Evolutionary conservation across 2,329 filamentous ascomycete species (phyloP), one percentile per base, ranked within the genome.

Genomic region (Trichoderma sp.): DNA sequence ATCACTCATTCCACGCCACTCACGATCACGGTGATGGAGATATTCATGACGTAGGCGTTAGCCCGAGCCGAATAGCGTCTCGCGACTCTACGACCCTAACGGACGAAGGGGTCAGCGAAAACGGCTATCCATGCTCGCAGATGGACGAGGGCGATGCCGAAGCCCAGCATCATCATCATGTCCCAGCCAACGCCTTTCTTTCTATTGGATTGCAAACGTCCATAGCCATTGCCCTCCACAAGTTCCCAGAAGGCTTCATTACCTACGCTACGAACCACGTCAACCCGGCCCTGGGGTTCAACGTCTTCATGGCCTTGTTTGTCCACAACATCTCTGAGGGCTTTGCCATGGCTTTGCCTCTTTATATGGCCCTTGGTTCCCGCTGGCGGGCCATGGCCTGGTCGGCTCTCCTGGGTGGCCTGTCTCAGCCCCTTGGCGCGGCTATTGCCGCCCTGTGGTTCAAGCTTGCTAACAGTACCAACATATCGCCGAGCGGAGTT

Each of bases 251-350:
- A 80, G 91, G 91, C 27, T 93, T 93, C 82, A 93, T 99, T 79
- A 98, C 96, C 1, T 99, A 97, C 83, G 96, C 97, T 11, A 98
- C 97, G 11, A 99, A 98, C 84, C 97, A 99, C 82, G 96, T 95
- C 14, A 98, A 95, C 82, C 95, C 97, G 0, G 88, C 90, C 0
- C 90, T 99, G 0, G 97, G 97, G 24, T 91, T 98, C 84, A 93
- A 94, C 71, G 95, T 99, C 73, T 99, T 99, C 85, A 90, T 98
- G 83, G 96, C 97, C 0, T 89, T 99, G 8, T 98, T 98, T 82
- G 96, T 99, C 76, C 97, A 99, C 88, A 99, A 98, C 85, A 97
- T 99, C 81, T 95, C 95, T 33, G 97, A 99, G 85, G 97, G 97
- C 2, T 98, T 98, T 82, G 94, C 95, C 77, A 93, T 99, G 89